Evolutionary conservation across 257 asterid genomes (phyloP).

Genomic region (Buddleja alternifolia): DNA sequence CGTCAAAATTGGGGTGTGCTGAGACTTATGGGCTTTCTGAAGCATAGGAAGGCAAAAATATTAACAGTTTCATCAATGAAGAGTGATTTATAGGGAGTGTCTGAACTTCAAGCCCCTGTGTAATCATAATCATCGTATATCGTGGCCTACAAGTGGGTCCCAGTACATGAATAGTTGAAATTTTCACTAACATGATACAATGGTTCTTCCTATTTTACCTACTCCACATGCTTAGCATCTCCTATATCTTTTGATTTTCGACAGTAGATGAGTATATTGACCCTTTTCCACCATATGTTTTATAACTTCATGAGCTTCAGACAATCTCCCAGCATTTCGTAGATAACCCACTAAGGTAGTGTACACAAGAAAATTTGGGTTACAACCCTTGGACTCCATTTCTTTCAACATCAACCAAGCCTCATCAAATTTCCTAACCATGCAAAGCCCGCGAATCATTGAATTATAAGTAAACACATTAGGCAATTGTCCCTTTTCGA

Average conservation of each 20-base stretch:
- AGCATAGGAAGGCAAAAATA: conserved; percentile 25
- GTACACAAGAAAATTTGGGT: conserved; percentile 92
- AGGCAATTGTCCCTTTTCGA: conserved; percentile 70
- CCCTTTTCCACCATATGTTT: conserved; percentile 89
- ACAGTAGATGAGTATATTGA: conserved; percentile 60
- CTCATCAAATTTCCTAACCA: conserved; percentile 72
- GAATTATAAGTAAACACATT: conserved; percentile 94
- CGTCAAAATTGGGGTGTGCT: conserved; percentile 28
- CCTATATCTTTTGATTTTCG: conserved; percentile 71
- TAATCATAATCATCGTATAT: too few species aligned
- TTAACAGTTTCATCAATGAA: conserved; percentile 12
- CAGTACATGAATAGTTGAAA: too few species aligned
- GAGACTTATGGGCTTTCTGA: conserved; percentile 22
- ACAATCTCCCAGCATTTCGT: conserved; percentile 77
- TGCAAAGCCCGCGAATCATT: conserved; percentile 92
- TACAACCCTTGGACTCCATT: conserved; percentile 87
- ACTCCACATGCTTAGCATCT: conserved; percentile 51
- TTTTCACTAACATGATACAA: conserved; percentile 28
- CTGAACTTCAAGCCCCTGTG: too few species aligned
- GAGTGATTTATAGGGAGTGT: too few species aligned
- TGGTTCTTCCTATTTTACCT: conserved; percentile 16
- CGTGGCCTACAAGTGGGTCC: too few species aligned
- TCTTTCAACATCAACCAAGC: conserved; percentile 81
- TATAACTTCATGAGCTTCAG: conserved; percentile 76
- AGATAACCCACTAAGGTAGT: conserved; percentile 82